These are phyloP conservation scores for Tausonia pullulans DNA, from an alignment of 1,284 basidiomycete species.

Conservation along the genomic window DNA sequence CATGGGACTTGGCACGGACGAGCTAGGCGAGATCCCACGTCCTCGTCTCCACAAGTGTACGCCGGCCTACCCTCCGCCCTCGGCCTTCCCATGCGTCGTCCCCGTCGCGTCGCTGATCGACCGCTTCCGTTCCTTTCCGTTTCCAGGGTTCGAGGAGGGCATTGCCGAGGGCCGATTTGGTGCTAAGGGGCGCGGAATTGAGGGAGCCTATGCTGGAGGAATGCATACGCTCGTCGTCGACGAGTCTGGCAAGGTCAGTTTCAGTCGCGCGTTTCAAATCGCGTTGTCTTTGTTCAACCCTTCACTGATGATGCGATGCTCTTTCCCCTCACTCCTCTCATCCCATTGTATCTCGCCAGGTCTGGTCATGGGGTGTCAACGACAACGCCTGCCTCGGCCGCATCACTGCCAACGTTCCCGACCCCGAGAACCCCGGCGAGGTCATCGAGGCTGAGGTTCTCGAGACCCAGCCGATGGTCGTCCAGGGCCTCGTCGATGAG, in stretches of 20 bases:
- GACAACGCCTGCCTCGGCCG: conserved; percentile 88
- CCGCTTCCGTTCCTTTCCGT: conserved; percentile 1
- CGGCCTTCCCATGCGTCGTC: neutral
- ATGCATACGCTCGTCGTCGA: conserved; percentile 76
- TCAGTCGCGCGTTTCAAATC: neutral
- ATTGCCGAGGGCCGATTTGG: conserved; percentile 36
- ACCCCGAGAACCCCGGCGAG: conserved; percentile 44
- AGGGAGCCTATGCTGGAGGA: conserved; percentile 64
- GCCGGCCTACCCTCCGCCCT: conserved; percentile 8
- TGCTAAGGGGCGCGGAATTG: conserved; percentile 50
- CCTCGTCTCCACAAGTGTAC: conserved; percentile 50
- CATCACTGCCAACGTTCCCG: conserved; percentile 55
- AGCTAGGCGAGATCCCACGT: conserved; percentile 54
- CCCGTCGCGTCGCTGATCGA: neutral
- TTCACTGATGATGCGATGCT: neutral
- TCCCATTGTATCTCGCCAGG: conserved; percentile 35
- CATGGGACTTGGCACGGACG: conserved; percentile 63
- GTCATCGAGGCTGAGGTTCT: conserved; percentile 63
- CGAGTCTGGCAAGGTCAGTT: conserved; percentile 63
- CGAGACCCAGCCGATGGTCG: conserved; percentile 60
- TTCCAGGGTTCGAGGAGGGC: conserved; percentile 32
- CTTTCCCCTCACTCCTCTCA: neutral
- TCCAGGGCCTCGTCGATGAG: conserved; percentile 58
- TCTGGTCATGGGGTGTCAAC: conserved; percentile 83
- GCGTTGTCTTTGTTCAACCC: conserved; percentile 1